Conservation (phyloP, 306 rosid species). For the Gleditsia sinensis region DNA sequence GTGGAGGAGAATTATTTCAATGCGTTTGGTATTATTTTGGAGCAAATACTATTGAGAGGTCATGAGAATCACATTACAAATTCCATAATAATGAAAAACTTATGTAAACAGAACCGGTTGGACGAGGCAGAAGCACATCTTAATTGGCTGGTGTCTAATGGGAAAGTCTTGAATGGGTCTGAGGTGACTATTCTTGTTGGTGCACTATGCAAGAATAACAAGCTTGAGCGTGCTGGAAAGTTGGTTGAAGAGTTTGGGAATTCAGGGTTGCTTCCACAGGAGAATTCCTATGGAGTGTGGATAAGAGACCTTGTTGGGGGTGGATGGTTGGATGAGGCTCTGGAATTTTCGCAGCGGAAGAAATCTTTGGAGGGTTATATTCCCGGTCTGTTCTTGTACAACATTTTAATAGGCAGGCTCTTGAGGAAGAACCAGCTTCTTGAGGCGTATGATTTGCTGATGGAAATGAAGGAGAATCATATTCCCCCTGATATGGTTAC, state of each 20-base stretch:
- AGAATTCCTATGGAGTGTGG: slow-evolving; percentile 62
- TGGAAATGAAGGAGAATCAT: slow-evolving; percentile 69
- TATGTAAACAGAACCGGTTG: slow-evolving; percentile 54
- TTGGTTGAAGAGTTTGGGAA: slow-evolving; percentile 54
- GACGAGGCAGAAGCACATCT: slow-evolving; percentile 63
- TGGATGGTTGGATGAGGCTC: slow-evolving; percentile 61
- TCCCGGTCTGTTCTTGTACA: slow-evolving; percentile 52
- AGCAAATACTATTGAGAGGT: slow-evolving; percentile 60
- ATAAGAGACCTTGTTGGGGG: slow-evolving; percentile 55
- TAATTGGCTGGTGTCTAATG: slow-evolving; percentile 40
- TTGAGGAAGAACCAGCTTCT: slow-evolving; percentile 61
- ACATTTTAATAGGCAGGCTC: slow-evolving; percentile 64
- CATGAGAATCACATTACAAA: slow-evolving; percentile 48
- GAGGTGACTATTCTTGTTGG: slow-evolving; percentile 47
- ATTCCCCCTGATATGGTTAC: slow-evolving; percentile 63
- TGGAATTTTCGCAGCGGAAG: slow-evolving; percentile 52
- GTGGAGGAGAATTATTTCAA: slow-evolving; percentile 54
- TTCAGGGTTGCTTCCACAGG: slow-evolving; percentile 39
- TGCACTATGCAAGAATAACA: slow-evolving; percentile 52
- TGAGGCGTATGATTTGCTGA: slow-evolving; percentile 65
- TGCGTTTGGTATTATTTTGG: slow-evolving; percentile 45
- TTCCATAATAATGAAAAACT: slow-evolving; percentile 47
- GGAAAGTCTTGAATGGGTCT: slow-evolving; percentile 39
- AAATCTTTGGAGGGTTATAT: slow-evolving; percentile 58
- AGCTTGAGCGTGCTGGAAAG: slow-evolving; percentile 53